Conservation (phyloP, 2,329 filamentous ascomycete species). For the Cladophialophora immunda region DNA sequence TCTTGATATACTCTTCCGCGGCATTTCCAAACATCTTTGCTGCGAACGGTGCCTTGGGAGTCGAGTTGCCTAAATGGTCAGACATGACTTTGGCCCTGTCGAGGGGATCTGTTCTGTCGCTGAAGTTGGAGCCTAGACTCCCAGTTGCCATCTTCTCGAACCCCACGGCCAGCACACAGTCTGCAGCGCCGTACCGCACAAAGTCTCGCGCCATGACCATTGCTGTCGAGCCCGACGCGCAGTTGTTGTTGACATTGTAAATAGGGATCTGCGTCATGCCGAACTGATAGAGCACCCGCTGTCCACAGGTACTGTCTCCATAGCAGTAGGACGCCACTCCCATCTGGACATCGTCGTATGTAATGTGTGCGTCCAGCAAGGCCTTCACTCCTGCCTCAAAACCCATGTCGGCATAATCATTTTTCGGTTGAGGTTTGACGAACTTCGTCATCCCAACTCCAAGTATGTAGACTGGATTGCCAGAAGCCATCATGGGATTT, state of each 20-base stretch:
- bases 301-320: conserved; percentile 90
- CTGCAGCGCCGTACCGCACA: conserved; percentile 79
- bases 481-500: no score
- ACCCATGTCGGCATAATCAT: no score
- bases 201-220: no score
- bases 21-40: not conserved
- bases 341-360: conserved; percentile 94
- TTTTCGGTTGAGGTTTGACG: no score
- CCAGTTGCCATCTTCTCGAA: no score
- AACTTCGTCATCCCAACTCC: no score
- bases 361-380: conserved; percentile 79
- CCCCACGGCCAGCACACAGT: conserved; percentile 91
- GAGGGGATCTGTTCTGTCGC: no score
- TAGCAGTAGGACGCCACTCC: conserved; percentile 96
- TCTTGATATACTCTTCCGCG: not conserved
- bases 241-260: conserved; percentile 99
- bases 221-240: conserved; percentile 90
- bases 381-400: conserved; percentile 44
- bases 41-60: conserved; percentile 61
- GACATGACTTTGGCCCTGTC: no score
- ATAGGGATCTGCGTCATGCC: no score
- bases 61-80: no score
- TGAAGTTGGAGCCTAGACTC: no score
- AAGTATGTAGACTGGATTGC: no score
- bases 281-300: conserved; percentile 98